These are phyloP conservation scores for Arabis hirsuta DNA, from an alignment of 345 rosid species.

Conservation along the genomic window DNA sequence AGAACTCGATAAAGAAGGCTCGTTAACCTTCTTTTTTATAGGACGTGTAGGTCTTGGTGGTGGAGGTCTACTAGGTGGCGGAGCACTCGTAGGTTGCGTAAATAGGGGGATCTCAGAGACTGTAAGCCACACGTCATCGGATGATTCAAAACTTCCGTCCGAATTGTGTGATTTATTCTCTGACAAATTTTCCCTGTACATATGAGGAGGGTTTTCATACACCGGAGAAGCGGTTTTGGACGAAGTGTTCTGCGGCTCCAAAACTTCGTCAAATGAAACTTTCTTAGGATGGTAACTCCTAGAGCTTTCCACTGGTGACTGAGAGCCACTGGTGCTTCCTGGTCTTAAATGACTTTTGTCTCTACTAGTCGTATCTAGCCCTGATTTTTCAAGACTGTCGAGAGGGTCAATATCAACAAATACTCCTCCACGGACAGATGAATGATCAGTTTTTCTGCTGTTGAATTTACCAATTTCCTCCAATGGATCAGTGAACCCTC, in stretches of 20 bases:
- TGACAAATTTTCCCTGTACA: constrained; percentile 49
- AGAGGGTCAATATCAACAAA: constrained; percentile 74
- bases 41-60: constrained; percentile 88
- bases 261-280: constrained; percentile 50
- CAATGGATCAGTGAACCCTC: constrained; percentile 51
- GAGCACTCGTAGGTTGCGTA: constrained; percentile 80
- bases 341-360: constrained; percentile 60
- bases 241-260: constrained; percentile 51
- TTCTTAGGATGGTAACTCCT: constrained; percentile 50
- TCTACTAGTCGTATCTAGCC: constrained; percentile 54
- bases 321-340: constrained; percentile 47
- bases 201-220: constrained; percentile 46
- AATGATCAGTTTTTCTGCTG: constrained; percentile 47
- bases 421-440: constrained; percentile 50
- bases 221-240: constrained; percentile 47
- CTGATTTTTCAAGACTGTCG: constrained; percentile 62
- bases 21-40: constrained; percentile 57
- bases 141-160: constrained; percentile 59
- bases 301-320: constrained; percentile 49
- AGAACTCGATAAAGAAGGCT: constrained; percentile 58
- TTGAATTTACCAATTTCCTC: constrained; percentile 55
- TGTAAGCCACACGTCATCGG: constrained; percentile 86
- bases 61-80: constrained; percentile 98
- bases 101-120: constrained; percentile 92
- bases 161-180: constrained; percentile 48